Evolutionary conservation across 495 filamentous ascomycete species (phyloP).

Genomic region (Aspergillus heteromorphus): DNA sequence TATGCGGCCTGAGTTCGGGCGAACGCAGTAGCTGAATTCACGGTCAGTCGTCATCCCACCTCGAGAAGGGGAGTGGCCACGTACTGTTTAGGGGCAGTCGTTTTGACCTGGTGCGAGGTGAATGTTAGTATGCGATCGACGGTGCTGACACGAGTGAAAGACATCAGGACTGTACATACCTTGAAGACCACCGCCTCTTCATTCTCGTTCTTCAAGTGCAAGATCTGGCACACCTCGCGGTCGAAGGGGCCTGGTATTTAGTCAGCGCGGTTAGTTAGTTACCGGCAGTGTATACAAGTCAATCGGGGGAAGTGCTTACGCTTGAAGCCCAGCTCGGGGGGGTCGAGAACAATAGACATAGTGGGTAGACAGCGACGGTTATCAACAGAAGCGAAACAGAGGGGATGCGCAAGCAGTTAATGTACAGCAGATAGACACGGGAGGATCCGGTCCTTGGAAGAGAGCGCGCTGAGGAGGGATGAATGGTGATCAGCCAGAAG

Average conservation of each 20-base stretch:
- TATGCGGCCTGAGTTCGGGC: slow-evolving; percentile 94
- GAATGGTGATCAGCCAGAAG: slow-evolving; percentile 16
- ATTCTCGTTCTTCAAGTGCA: slow-evolving; percentile 75
- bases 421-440: slow-evolving; percentile 7
- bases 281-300: slow-evolving; percentile 8
- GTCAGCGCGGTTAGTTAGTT: slow-evolving; percentile 2
- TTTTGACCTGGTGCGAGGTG: slow-evolving; percentile 72
- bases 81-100: slow-evolving; percentile 97
- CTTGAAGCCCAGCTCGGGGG: slow-evolving; percentile 85
- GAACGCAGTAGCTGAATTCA: slow-evolving; percentile 85
- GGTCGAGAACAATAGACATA: slow-evolving; percentile 95
- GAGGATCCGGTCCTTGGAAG: slow-evolving; percentile 11
- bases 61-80: slow-evolving; percentile 23
- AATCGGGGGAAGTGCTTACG: slow-evolving; percentile 52
- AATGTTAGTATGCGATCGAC: slow-evolving; percentile 18
- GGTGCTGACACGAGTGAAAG: neutral
- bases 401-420: neutral
- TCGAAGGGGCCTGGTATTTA: slow-evolving; percentile 74
- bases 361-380: slow-evolving; percentile 21
- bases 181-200: slow-evolving; percentile 87
- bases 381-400: neutral
- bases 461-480: slow-evolving; percentile 4
- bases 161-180: slow-evolving; percentile 47
- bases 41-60: slow-evolving; percentile 21
- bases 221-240: slow-evolving; percentile 77